These are phyloP conservation scores for Saccharomyces hybrid DNA, from an alignment of 1,139 yeast species.

Conservation along the genomic window DNA sequence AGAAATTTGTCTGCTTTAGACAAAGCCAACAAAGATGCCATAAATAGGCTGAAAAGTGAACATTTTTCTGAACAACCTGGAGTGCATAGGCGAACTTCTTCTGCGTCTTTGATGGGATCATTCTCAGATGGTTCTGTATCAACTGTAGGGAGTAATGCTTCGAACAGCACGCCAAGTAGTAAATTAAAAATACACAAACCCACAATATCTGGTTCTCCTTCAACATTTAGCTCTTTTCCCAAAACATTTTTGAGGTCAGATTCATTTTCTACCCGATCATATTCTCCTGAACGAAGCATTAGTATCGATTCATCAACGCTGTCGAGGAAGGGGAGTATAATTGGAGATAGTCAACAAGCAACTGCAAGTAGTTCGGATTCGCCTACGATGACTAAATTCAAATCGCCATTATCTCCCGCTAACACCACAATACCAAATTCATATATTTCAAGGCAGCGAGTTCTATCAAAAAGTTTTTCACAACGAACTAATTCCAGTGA, in stretches of 20 bases:
- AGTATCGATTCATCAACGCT: constrained; percentile 14
- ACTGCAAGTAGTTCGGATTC: constrained; percentile 11
- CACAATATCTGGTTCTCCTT: constrained; percentile 1
- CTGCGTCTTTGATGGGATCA: constrained; percentile 31
- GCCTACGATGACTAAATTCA: constrained; percentile 19
- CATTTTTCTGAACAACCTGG: constrained; percentile 46
- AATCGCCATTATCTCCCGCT: constrained; percentile 26
- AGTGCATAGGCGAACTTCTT: constrained; percentile 23
- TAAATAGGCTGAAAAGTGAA: constrained; percentile 76
- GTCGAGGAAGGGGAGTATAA: constrained; percentile 19
- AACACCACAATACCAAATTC: constrained; percentile 1
- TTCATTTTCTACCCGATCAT: constrained; percentile 22
- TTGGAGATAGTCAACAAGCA: neutral
- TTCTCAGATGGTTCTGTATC: constrained; percentile 29
- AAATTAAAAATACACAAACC: constrained; percentile 2
- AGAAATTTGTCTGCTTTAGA: constrained; percentile 84
- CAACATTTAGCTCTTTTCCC: constrained; percentile 3
- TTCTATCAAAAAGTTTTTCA: constrained; percentile 8
- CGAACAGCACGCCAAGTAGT: neutral
- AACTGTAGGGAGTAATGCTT: constrained; percentile 13
- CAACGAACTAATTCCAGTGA: constrained; percentile 21
- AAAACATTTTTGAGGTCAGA: constrained; percentile 17
- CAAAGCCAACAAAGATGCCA: constrained; percentile 88
- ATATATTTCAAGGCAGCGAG: constrained; percentile 7
- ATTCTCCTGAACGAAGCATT: constrained; percentile 25